Percentiles rank a stretch among this genome's conserved stretches.
phyloP scores from a whole-genome alignment of 164 flowering plant genomes.

The Liriodendron chinense region DNA sequence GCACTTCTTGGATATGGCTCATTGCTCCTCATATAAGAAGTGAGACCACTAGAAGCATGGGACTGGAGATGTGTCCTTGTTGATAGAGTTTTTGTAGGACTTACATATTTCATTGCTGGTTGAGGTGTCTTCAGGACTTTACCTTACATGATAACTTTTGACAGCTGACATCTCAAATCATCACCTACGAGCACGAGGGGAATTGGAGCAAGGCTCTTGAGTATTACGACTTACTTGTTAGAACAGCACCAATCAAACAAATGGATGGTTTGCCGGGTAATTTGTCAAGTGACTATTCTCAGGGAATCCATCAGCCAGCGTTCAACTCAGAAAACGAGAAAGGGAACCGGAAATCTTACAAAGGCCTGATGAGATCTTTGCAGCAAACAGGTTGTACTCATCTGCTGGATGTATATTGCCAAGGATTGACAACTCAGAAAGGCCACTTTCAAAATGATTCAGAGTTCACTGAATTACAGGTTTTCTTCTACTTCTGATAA shows the following conservation, averaged over 20 bases:
- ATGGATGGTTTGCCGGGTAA: slow-evolving; percentile 19
- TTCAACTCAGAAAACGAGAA: slow-evolving; percentile 25
- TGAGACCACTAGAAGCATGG: background rate
- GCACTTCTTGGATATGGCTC: background rate
- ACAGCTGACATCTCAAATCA: slow-evolving; percentile 75
- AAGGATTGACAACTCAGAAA: slow-evolving; percentile 71
- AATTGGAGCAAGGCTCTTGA: slow-evolving; percentile 97
- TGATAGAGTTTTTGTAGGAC: background rate
- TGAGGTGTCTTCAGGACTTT: slow-evolving; percentile 5
- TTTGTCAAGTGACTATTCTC: slow-evolving; percentile 22
- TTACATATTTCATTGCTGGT: background rate
- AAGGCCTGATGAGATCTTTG: slow-evolving; percentile 83
- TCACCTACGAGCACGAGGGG: slow-evolving; percentile 93
- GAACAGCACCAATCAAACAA: slow-evolving; percentile 39
- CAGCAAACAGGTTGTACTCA: slow-evolving; percentile 93
- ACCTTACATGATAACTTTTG: slow-evolving; percentile 1
- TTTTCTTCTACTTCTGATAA: slow-evolving; percentile 18
- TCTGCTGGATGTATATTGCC: slow-evolving; percentile 78
- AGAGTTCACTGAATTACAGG: slow-evolving; percentile 92
- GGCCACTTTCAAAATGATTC: slow-evolving; percentile 66
- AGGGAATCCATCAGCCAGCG: slow-evolving; percentile 11
- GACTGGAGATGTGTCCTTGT: background rate
- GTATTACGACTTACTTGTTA: slow-evolving; percentile 83
- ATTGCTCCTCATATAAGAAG: background rate
- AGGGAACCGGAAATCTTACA: slow-evolving; percentile 51